Conservation (phyloP, 345 rosid species). For the Murraya paniculata region DNA sequence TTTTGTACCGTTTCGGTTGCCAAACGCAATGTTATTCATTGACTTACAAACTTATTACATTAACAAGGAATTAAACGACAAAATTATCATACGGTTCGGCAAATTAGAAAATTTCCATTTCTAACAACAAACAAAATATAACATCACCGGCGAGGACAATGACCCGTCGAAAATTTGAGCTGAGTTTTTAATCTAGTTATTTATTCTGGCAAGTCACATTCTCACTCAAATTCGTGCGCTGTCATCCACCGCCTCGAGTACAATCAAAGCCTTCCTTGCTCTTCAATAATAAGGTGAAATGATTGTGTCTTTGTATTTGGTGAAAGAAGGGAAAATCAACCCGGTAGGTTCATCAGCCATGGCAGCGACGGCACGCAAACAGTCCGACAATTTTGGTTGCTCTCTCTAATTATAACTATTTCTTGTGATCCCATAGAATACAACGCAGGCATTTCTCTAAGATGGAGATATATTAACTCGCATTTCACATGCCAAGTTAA, state of each 20-base stretch:
- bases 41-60: too few species aligned
- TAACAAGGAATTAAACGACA: not conserved
- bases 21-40: too few species aligned
- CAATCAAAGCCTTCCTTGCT: not conserved
- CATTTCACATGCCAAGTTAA: too few species aligned
- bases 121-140: not conserved
- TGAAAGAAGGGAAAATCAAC: slow-evolving; percentile 1
- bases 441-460: not conserved
- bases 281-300: slow-evolving; percentile 13
- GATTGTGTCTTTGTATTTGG: not conserved
- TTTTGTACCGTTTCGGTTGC: too few species aligned
- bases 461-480: not conserved
- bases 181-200: not conserved
- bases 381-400: not conserved
- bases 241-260: slow-evolving; percentile 14
- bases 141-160: not conserved
- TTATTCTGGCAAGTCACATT: not conserved
- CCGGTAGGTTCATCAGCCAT: slow-evolving; percentile 1
- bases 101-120: not conserved
- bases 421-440: not conserved
- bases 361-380: not conserved
- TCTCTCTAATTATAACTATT: not conserved
- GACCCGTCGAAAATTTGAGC: not conserved
- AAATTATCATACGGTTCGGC: not conserved
- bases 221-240: not conserved